phyloP scores from a whole-genome alignment of 78 protist genomes.

The Dictyostelium intermedium region DNA sequence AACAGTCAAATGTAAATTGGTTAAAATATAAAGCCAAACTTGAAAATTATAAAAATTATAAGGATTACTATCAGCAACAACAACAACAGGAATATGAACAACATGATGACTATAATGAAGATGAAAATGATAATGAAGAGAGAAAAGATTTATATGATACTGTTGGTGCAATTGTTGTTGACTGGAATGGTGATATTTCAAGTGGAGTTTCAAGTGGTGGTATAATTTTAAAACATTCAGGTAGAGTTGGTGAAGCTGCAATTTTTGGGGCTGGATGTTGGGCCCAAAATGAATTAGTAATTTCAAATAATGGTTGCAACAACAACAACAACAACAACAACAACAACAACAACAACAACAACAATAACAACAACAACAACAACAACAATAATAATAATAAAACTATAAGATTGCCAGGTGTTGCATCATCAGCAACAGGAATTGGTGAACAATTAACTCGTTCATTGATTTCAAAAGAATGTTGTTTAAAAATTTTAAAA shows the following conservation, averaged over 20 bases:
- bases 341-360: too few relatives aligned
- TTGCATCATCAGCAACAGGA: constrained; percentile 75
- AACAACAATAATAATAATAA: too few relatives aligned
- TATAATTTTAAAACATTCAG: constrained; percentile 73
- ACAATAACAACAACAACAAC: too few relatives aligned
- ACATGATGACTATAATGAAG: background rate
- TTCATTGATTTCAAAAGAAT: constrained; percentile 54
- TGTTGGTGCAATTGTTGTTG: constrained; percentile 85
- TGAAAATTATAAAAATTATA: background rate
- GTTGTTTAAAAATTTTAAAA: constrained; percentile 33
- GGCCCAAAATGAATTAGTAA: constrained; percentile 65
- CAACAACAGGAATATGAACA: background rate
- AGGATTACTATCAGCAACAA: background rate
- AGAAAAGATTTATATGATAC: constrained; percentile 61
- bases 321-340: too few relatives aligned
- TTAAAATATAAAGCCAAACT: constrained; percentile 50
- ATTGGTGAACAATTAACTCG: constrained; percentile 84
- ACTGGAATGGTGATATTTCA: constrained; percentile 62
- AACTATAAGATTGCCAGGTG: constrained; percentile 15
- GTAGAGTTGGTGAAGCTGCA: constrained; percentile 88
- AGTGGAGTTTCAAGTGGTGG: constrained; percentile 91
- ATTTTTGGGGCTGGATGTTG: constrained; percentile 77
- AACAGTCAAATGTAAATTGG: constrained; percentile 53
- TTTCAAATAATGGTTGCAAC: too few relatives aligned
- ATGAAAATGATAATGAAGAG: background rate